A percentile compares a stretch with the other conserved stretches of the same genome.
Conservation (phyloP, 1,139 yeast genomes). For the Yamadazyma siamensis region DNA sequence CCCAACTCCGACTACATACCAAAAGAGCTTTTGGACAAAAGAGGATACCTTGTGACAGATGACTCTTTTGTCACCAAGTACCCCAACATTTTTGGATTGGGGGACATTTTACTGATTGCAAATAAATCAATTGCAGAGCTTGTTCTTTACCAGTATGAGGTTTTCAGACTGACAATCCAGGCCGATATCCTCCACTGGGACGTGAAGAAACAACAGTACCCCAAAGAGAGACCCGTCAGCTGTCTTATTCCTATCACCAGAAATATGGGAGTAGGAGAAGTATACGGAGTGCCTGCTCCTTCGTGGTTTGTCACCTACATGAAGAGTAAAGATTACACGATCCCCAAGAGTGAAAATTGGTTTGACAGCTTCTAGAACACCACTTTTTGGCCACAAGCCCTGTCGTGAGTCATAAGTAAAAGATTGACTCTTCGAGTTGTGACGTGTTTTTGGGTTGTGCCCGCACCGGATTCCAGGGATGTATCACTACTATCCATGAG, state of each 20-base stretch:
- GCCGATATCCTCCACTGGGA: conserved; percentile 9
- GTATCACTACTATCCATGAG: too few species aligned
- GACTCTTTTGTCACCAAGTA: conserved; percentile 16
- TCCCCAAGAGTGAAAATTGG: background rate
- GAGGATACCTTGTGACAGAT: conserved; percentile 20
- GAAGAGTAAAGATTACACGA: conserved; percentile 13
- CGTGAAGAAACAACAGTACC: background rate
- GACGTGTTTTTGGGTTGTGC: too few species aligned
- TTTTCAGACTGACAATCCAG: conserved; percentile 11
- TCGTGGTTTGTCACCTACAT: conserved; percentile 17
- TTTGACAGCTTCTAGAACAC: background rate
- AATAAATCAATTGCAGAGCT: conserved; percentile 18
- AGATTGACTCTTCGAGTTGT: too few species aligned
- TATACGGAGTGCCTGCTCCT: conserved; percentile 20
- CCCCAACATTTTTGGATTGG: conserved; percentile 21
- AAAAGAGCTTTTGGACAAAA: conserved; percentile 8
- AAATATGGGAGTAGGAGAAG: conserved; percentile 26
- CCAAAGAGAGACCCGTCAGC: conserved; percentile 2
- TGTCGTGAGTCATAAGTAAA: too few species aligned
- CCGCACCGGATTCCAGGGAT: too few species aligned
- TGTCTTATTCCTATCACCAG: conserved; percentile 23
- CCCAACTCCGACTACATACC: conserved; percentile 22
- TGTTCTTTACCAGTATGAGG: conserved; percentile 13
- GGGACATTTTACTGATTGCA: conserved; percentile 21
- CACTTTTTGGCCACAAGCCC: background rate